These are phyloP conservation scores for Linum usitatissimum DNA, from an alignment of 345 rosid genomes.

Conservation along the genomic window DNA sequence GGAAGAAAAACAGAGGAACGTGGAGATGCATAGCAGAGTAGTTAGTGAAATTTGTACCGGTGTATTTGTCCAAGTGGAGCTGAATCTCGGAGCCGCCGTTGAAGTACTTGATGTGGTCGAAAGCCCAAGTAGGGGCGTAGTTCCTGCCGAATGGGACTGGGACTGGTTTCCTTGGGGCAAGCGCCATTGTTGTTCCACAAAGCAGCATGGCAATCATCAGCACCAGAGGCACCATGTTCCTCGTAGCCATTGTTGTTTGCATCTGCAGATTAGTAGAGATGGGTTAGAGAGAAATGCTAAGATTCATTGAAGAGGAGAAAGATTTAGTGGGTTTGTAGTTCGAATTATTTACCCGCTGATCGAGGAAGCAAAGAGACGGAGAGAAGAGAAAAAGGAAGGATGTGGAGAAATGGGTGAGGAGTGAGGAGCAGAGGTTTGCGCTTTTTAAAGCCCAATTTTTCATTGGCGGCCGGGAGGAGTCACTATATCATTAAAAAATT, in stretches of 20 bases:
- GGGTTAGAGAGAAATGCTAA: not conserved
- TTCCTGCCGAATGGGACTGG: slow-evolving; percentile 17
- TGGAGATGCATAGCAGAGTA: not conserved
- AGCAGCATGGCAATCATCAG: not conserved
- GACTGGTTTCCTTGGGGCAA: slow-evolving; percentile 3
- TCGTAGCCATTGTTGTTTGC: not conserved
- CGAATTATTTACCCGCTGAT: too few species aligned
- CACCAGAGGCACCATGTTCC: not conserved
- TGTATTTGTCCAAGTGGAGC: slow-evolving; percentile 19
- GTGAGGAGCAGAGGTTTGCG: not conserved
- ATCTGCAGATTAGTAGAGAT: not conserved
- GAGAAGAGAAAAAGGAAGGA: not conserved
- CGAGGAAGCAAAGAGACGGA: not conserved
- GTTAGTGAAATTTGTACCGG: slow-evolving; percentile 7
- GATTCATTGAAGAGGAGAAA: not conserved
- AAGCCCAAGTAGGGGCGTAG: slow-evolving; percentile 22
- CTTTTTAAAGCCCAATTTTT: not conserved
- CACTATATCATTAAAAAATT: too few species aligned
- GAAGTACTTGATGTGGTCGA: slow-evolving; percentile 22
- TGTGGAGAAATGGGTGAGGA: not conserved
- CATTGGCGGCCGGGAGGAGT: not conserved
- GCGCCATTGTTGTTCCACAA: not conserved
- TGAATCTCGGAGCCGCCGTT: slow-evolving; percentile 23
- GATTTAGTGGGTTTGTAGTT: not conserved
- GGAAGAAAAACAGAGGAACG: not conserved